Percentiles rank a stretch among this genome's conserved stretches.
Conservation (phyloP, 768 basidiomycete genomes). For the Dacryopinax primogenitus region DNA sequence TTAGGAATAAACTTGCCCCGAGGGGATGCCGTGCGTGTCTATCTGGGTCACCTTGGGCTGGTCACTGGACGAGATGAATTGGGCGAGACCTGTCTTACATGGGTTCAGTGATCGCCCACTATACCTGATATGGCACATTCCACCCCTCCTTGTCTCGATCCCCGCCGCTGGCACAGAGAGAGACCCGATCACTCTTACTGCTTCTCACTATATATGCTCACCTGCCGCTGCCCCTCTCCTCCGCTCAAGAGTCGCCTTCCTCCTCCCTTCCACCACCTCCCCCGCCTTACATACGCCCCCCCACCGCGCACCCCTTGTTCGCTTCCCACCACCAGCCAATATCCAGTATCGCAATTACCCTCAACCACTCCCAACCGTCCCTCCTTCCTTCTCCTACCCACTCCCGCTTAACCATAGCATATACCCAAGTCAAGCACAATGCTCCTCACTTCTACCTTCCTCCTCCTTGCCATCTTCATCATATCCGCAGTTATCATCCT, state of each 20-base stretch:
- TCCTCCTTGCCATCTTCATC: conserved; percentile 6
- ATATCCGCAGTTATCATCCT: not conserved
- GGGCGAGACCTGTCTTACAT: too few relatives aligned
- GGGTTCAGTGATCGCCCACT: too few relatives aligned
- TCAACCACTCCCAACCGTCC: not conserved
- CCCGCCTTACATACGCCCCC: not conserved
- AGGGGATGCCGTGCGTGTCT: too few relatives aligned
- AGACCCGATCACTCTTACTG: not conserved
- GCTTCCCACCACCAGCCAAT: not conserved
- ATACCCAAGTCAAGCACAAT: not conserved
- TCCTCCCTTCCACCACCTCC: not conserved
- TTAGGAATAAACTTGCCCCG: too few relatives aligned
- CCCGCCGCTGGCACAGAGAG: not conserved
- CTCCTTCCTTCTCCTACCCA: not conserved
- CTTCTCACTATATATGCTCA: not conserved
- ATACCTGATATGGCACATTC: not conserved
- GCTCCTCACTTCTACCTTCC: not conserved
- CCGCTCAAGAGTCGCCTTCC: not conserved
- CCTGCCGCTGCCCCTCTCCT: not conserved
- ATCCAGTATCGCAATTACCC: not conserved
- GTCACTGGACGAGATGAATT: too few relatives aligned
- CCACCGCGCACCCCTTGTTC: not conserved
- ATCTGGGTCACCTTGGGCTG: too few relatives aligned
- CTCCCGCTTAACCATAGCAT: not conserved
- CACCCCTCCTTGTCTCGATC: not conserved